A percentile compares a stretch with the other conserved stretches of the same genome.
Evolutionary conservation across 805 yeast genomes (phyloP).

Genomic region (Schwanniomyces sp.): DNA sequence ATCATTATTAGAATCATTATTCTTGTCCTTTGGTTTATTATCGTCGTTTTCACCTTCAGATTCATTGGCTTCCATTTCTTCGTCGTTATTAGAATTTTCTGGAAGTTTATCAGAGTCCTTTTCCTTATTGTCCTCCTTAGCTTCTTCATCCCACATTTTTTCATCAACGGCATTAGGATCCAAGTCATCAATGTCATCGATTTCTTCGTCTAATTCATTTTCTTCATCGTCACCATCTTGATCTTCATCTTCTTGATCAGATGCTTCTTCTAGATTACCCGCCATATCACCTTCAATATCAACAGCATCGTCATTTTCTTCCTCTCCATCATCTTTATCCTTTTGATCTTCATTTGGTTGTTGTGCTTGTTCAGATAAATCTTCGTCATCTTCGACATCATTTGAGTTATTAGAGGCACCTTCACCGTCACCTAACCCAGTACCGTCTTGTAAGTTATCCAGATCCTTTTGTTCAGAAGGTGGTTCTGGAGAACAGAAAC

Average conservation of each 20-base stretch:
- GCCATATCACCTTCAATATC: conserved; percentile 98
- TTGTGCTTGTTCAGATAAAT: conserved; percentile 75
- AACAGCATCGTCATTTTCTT: conserved; percentile 84
- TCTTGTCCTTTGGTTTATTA: conserved; percentile 30
- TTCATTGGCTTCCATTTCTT: conserved; percentile 50
- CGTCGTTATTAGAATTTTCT: conserved; percentile 50
- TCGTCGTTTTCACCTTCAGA: conserved; percentile 40
- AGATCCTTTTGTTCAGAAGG: conserved; percentile 62
- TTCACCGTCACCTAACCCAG: conserved; percentile 90
- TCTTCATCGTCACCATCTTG: conserved; percentile 47
- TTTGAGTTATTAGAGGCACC: conserved; percentile 82
- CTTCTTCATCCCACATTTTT: conserved; percentile 97
- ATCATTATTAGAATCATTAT: conserved; percentile 33
- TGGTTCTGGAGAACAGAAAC: conserved; percentile 91
- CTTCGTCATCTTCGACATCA: conserved; percentile 90
- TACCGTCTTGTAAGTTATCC: conserved; percentile 74
- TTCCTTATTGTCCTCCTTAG: conserved; percentile 71
- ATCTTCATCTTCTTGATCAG: conserved; percentile 62
- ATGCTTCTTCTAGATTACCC: conserved; percentile 80
- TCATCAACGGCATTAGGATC: conserved; percentile 96
- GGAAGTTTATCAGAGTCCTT: conserved; percentile 77
- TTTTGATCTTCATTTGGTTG: conserved; percentile 69
- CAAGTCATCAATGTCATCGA: conserved; percentile 83
- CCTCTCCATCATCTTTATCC: conserved; percentile 58
- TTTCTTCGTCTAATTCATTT: conserved; percentile 82